These are phyloP conservation scores for Quercus alba DNA, from an alignment of 306 rosid species.

Conservation along the genomic window DNA sequence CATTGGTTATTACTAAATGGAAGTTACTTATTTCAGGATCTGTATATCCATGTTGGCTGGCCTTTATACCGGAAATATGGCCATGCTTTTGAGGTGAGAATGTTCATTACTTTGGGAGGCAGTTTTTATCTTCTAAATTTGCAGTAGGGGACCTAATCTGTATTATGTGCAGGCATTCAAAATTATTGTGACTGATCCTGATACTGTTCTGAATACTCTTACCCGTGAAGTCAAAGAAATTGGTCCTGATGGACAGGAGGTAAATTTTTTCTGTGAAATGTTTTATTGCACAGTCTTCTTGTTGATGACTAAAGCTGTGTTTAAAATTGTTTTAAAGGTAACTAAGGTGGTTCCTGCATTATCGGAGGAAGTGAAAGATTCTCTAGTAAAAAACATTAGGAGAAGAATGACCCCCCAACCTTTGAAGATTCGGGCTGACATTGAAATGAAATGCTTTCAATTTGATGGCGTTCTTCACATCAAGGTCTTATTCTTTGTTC, in stretches of 20 bases:
- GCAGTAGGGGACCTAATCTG: not conserved
- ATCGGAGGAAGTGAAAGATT: conserved; percentile 79
- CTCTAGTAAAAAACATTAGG: conserved; percentile 74
- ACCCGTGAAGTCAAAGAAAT: conserved; percentile 80
- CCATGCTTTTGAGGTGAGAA: conserved; percentile 91
- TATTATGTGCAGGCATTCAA: conserved; percentile 76
- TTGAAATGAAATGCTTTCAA: conserved; percentile 95
- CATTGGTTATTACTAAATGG: conserved; percentile 6
- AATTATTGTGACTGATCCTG: conserved; percentile 82
- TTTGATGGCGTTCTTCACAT: conserved; percentile 97
- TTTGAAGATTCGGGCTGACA: conserved; percentile 88
- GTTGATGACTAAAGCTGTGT: conserved; percentile 5
- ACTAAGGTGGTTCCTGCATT: conserved; percentile 86
- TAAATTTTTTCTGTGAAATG: conserved; percentile 20
- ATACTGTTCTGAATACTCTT: conserved; percentile 69
- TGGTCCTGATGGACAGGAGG: conserved; percentile 95
- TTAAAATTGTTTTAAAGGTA: conserved; percentile 37
- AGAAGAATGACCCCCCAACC: conserved; percentile 98
- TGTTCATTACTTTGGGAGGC: not conserved
- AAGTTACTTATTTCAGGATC: conserved; percentile 52
- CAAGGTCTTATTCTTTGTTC: conserved; percentile 44
- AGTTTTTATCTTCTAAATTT: not conserved
- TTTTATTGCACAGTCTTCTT: not conserved
- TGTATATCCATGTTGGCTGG: conserved; percentile 91
- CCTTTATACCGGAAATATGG: conserved; percentile 90